Evolutionary conservation across 805 yeast genomes (phyloP).

Genomic region (Millerago galiae): DNA sequence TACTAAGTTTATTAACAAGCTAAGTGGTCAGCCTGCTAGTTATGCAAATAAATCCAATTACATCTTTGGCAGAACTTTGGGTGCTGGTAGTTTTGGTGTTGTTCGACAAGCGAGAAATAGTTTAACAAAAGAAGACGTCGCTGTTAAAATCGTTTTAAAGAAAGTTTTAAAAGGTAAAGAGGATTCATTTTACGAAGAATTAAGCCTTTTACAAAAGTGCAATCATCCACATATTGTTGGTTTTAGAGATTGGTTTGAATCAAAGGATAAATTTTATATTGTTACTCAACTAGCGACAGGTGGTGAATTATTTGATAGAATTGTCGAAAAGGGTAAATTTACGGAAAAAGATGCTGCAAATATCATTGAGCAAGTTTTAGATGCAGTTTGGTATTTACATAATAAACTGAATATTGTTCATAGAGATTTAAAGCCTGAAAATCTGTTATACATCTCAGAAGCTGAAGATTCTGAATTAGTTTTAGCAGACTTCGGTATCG

Average conservation of each 20-base stretch:
- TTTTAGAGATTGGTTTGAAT: constrained; percentile 89
- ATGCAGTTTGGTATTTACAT: constrained; percentile 79
- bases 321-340: constrained; percentile 72
- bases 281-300: constrained; percentile 95
- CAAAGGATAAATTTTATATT: constrained; percentile 84
- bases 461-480: constrained; percentile 68
- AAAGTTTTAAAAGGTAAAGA: constrained; percentile 79
- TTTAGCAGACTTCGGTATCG: constrained; percentile 94
- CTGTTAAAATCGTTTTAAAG: constrained; percentile 82
- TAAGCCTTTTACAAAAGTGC: constrained; percentile 58
- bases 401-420: constrained; percentile 68
- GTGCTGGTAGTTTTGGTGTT: constrained; percentile 94
- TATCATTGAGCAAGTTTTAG: constrained; percentile 65
- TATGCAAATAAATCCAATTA: constrained; percentile 63
- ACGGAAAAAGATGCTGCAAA: constrained; percentile 84
- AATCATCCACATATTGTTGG: constrained; percentile 85
- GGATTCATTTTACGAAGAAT: constrained; percentile 71
- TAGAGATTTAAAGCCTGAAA: constrained; percentile 93
- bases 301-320: constrained; percentile 90
- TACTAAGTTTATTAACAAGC: constrained; percentile 40
- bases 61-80: constrained; percentile 75
- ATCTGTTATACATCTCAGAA: constrained; percentile 59
- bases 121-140: constrained; percentile 63
- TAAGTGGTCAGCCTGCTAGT: constrained; percentile 69
- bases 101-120: constrained; percentile 67